Conservation (phyloP, 345 rosid species). For the Pistacia vera region DNA sequence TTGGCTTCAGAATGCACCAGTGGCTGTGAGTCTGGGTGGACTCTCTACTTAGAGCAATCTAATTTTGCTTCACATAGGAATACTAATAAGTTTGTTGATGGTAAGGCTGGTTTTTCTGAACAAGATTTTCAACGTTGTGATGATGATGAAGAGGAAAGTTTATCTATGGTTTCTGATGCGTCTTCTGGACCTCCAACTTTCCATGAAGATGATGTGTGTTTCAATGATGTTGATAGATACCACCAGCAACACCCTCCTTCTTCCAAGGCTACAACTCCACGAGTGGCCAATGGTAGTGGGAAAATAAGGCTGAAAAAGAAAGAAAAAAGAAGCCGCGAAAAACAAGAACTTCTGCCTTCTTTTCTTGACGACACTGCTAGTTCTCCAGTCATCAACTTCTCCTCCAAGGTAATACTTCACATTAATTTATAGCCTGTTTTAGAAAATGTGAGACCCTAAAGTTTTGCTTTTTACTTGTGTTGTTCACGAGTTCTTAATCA, state of each 20-base stretch:
- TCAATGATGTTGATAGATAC: conserved; percentile 21
- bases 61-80: conserved; percentile 32
- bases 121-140: conserved; percentile 9
- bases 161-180: conserved; percentile 97
- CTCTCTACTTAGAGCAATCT: conserved; percentile 88
- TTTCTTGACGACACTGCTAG: conserved; percentile 93
- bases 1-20: conserved; percentile 65
- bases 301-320: conserved; percentile 36
- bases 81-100: conserved; percentile 18
- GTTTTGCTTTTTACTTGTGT: neutral
- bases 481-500: conserved; percentile 7
- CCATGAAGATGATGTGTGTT: conserved; percentile 42
- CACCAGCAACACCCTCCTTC: conserved; percentile 7
- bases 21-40: conserved; percentile 98
- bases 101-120: conserved; percentile 20
- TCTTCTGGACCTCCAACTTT: conserved; percentile 95
- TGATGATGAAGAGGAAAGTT: conserved; percentile 62
- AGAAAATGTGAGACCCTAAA: neutral
- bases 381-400: conserved; percentile 62
- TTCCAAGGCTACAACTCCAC: conserved; percentile 19
- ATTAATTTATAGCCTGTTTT: neutral
- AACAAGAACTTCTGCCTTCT: conserved; percentile 38
- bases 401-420: conserved; percentile 45
- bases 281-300: conserved; percentile 18
- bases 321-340: conserved; percentile 39